These are phyloP conservation scores for Phialophora verrucosa DNA, from an alignment of 2,329 filamentous ascomycete species.

Conservation along the genomic window DNA sequence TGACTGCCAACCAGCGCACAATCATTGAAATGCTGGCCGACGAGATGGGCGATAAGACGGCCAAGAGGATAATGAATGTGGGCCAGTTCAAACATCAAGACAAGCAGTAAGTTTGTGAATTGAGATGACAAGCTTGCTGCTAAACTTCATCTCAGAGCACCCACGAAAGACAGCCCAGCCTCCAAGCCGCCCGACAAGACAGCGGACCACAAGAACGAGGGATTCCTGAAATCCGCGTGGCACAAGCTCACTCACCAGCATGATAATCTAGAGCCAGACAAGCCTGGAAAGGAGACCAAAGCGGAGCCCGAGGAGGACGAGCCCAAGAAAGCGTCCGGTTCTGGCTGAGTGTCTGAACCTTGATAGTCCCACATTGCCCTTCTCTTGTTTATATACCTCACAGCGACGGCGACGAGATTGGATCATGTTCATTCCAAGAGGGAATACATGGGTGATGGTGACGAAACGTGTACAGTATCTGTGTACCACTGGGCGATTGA, in stretches of 20 bases:
- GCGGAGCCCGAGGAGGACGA: constrained; percentile 41
- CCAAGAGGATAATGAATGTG: constrained; percentile 90
- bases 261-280: constrained; percentile 43
- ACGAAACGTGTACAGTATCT: constrained; percentile 15
- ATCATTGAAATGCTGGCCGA: constrained; percentile 95
- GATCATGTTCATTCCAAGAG: neutral
- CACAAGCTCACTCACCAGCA: constrained; percentile 83
- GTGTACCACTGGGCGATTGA: neutral
- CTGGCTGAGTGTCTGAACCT: constrained; percentile 40
- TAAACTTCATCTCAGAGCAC: constrained; percentile 29
- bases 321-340: constrained; percentile 50
- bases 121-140: constrained; percentile 6
- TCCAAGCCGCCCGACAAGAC: constrained; percentile 38
- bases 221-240: constrained; percentile 92
- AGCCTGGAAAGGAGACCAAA: constrained; percentile 41
- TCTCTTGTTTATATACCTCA: constrained; percentile 28
- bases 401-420: constrained; percentile 33
- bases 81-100: constrained; percentile 57
- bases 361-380: constrained; percentile 7
- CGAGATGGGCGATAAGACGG: constrained; percentile 90
- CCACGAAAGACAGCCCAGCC: constrained; percentile 20
- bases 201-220: constrained; percentile 74
- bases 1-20: constrained; percentile 87
- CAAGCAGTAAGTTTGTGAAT: constrained; percentile 53
- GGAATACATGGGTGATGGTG: neutral